Conservation (phyloP, 1,139 yeast species). For the Suhomyces terraborum region DNA sequence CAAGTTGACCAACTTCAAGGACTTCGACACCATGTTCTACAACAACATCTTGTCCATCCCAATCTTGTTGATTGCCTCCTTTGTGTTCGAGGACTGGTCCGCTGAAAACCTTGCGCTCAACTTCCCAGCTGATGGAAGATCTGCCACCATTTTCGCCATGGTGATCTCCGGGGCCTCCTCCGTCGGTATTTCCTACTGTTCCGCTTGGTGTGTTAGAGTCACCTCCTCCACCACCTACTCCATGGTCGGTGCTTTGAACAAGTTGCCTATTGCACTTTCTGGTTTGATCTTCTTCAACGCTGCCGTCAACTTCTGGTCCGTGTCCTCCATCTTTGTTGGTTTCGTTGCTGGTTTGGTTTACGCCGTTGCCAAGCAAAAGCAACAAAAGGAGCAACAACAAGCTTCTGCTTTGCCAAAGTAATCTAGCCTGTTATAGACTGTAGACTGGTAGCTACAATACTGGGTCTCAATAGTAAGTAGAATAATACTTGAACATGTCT, state of each 20-base stretch:
- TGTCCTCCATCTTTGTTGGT: conserved; percentile 87
- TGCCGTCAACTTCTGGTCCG: conserved; percentile 89
- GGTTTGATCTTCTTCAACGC: conserved; percentile 94
- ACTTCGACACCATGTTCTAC: conserved; percentile 97
- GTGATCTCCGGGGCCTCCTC: conserved; percentile 89
- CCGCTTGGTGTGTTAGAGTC: conserved; percentile 99
- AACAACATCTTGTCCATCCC: conserved; percentile 93
- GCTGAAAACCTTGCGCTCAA: conserved; percentile 68
- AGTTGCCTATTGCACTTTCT: conserved; percentile 93
- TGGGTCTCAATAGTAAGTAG: conserved; percentile 3
- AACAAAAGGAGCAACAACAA: conserved; percentile 43
- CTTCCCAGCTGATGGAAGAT: conserved; percentile 74
- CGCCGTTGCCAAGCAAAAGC: conserved; percentile 87
- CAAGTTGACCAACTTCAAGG: conserved; percentile 94
- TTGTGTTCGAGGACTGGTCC: conserved; percentile 91
- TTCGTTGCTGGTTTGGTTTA: conserved; percentile 93
- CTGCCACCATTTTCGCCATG: conserved; percentile 77
- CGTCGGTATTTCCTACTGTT: conserved; percentile 95
- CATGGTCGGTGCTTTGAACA: conserved; percentile 98
- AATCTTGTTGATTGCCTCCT: conserved; percentile 71
- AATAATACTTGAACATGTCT: conserved; percentile 1
- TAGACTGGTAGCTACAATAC: conserved; percentile 6
- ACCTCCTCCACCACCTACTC: conserved; percentile 97
- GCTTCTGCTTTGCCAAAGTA: conserved; percentile 47
- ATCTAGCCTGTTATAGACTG: conserved; percentile 7